Conservation (phyloP, 2,329 filamentous ascomycete genomes). For the Fusarium algeriense region DNA sequence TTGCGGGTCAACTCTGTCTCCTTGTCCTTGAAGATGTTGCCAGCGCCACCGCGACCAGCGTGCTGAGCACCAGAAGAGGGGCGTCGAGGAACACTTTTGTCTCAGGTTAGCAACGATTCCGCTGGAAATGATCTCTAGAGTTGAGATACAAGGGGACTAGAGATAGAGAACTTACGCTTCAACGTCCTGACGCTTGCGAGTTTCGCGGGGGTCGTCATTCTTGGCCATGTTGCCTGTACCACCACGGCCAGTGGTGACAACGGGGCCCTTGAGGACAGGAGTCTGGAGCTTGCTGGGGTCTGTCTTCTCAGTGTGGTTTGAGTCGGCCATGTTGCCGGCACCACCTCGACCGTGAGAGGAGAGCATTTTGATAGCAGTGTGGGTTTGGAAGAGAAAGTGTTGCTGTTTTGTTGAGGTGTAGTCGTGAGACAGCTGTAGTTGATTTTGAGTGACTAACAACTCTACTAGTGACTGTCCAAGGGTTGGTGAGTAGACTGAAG, state of each 20-base stretch:
- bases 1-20: constrained; percentile 53
- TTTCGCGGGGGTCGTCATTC: constrained; percentile 77
- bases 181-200: constrained; percentile 86
- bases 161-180: constrained; percentile 66
- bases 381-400: background rate
- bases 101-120: constrained; percentile 10
- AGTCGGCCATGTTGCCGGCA: constrained; percentile 78
- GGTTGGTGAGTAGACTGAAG: background rate
- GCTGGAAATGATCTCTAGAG: background rate
- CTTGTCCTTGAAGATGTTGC: constrained; percentile 72
- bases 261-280: constrained; percentile 83
- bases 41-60: constrained; percentile 80
- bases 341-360: constrained; percentile 82
- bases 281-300: constrained; percentile 78
- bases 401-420: background rate
- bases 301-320: constrained; percentile 63
- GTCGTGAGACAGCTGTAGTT: background rate
- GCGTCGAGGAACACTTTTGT: constrained; percentile 64
- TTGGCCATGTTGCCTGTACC: constrained; percentile 89
- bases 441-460: background rate
- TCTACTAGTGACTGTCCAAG: background rate
- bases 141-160: background rate
- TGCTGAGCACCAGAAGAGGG: constrained; percentile 71
- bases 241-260: constrained; percentile 90
- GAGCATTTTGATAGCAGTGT: constrained; percentile 53